phyloP scores from a whole-genome alignment of 352 stramenopile genomes.

The Pythium apleroticum region DNA sequence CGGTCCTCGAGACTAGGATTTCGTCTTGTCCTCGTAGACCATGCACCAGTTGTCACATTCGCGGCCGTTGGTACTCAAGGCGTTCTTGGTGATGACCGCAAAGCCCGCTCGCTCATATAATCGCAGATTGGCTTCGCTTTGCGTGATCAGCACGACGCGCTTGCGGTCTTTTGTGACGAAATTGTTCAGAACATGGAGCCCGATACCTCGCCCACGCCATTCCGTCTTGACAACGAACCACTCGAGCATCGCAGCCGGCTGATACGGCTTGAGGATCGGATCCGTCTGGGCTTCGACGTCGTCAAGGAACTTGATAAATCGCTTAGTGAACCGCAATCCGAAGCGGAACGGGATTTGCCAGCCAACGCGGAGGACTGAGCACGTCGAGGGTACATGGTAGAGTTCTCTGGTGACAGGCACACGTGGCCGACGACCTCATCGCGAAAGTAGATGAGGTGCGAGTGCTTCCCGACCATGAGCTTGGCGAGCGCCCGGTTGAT shows the following conservation, averaged over 20 bases:
- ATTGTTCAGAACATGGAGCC: neutral
- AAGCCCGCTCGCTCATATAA: neutral
- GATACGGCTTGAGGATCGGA: neutral
- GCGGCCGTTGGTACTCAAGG: neutral
- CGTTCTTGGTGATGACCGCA: neutral
- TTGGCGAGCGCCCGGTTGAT: neutral
- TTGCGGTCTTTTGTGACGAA: neutral
- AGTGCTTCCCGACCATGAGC: neutral
- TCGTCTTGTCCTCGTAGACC: neutral
- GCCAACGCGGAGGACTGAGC: too few species aligned
- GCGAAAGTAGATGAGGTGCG: neutral
- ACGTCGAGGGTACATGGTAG: neutral
- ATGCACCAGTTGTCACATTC: slow-evolving; percentile 1
- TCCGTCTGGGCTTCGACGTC: neutral
- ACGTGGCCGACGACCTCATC: neutral
- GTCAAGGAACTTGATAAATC: neutral
- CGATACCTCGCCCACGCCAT: neutral
- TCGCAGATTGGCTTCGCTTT: neutral
- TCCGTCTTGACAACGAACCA: neutral
- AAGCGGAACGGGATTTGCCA: neutral
- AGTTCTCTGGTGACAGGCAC: neutral
- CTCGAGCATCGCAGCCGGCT: neutral
- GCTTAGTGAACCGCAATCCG: neutral
- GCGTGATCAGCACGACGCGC: neutral
- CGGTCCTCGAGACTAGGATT: neutral